Evolutionary conservation across 495 filamentous ascomycete genomes (phyloP).

Genomic region (Sphaerosporella brunnea): DNA sequence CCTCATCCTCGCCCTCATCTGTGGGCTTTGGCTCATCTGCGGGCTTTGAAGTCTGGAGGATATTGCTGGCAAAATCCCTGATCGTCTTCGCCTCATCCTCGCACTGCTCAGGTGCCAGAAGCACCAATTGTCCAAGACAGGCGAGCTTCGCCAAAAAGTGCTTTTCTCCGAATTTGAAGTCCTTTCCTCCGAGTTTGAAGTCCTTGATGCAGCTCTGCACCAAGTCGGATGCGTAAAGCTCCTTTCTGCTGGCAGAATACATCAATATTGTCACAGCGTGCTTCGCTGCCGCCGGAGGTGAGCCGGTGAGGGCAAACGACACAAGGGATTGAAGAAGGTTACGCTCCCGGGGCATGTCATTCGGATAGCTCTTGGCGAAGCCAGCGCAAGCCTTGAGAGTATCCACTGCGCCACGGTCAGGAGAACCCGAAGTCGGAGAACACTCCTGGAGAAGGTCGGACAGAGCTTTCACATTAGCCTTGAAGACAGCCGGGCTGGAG

Average conservation of each 20-base stretch:
- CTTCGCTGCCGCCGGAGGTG: constrained; percentile 69
- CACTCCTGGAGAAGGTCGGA: constrained; percentile 67
- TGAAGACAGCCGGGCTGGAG: constrained; percentile 71
- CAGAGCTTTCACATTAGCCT: constrained; percentile 79
- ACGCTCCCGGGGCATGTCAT: constrained; percentile 67
- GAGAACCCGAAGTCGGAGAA: constrained; percentile 46
- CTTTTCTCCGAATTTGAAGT: constrained; percentile 56
- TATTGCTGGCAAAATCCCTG: constrained; percentile 56
- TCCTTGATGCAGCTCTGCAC: constrained; percentile 52
- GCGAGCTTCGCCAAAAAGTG: constrained; percentile 74
- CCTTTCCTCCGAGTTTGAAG: constrained; percentile 58
- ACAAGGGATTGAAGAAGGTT: constrained; percentile 68
- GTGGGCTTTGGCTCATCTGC: constrained; percentile 32
- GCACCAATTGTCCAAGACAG: constrained; percentile 62
- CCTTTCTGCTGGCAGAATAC: constrained; percentile 55
- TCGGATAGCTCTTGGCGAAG: constrained; percentile 68
- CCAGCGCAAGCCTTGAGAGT: constrained; percentile 83
- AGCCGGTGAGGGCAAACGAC: constrained; percentile 62
- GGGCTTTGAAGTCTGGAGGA: constrained; percentile 44
- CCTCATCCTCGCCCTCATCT: constrained; percentile 26
- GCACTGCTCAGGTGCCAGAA: constrained; percentile 54
- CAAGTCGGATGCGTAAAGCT: constrained; percentile 73
- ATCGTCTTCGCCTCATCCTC: constrained; percentile 59
- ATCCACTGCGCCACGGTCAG: constrained; percentile 53
- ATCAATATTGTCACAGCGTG: constrained; percentile 82